phyloP scores from a whole-genome alignment of 176 grass and related monocot genomes.

The maize (Zea mays) region Zm-B73-REFERENCE-NAM-5.0 NC_050099.1:6214001-6214500 shows the following conservation, averaged over 20 bases:
- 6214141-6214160: too few species aligned
- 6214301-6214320: constrained; percentile 46
- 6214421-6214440: constrained; percentile 43
- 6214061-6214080: too few species aligned
- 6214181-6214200: constrained; percentile 15
- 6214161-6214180: not conserved
- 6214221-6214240: not conserved
- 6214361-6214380: constrained; percentile 35
- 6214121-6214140: too few species aligned
- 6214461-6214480: constrained; percentile 42
- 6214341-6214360: constrained; percentile 46
- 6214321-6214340: constrained; percentile 42
- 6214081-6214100: too few species aligned
- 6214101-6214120: too few species aligned
- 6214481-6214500: constrained; percentile 45
- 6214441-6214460: constrained; percentile 38
- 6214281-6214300: not conserved
- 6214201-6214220: not conserved
- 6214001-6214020: too few species aligned
- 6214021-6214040: too few species aligned
- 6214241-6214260: not conserved
- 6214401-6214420: constrained; percentile 36
- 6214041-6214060: too few species aligned
- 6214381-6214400: constrained; percentile 38
- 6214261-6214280: not conserved